phyloP scores from a whole-genome alignment of 176 grass and related monocot species.

The Oryza punctata region DNA sequence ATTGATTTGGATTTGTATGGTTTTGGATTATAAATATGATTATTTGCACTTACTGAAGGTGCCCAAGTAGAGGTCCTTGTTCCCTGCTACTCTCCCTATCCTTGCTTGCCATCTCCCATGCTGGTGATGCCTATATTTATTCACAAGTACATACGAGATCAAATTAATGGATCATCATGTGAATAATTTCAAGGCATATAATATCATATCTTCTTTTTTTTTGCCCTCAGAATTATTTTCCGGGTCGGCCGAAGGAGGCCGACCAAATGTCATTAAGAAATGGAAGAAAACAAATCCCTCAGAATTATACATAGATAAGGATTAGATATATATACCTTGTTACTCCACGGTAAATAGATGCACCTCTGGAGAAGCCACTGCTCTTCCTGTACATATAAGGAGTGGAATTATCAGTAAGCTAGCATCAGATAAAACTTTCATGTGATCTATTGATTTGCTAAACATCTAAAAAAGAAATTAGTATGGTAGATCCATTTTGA shows the following conservation, averaged over 20 bases:
- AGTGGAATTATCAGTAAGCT: not conserved
- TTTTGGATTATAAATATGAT: not conserved
- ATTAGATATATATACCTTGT: constrained; percentile 65
- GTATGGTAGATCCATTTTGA: not conserved
- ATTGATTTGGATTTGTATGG: not conserved
- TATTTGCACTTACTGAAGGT: constrained; percentile 62
- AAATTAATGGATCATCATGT: not conserved
- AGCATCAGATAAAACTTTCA: not conserved
- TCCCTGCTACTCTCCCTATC: constrained; percentile 84
- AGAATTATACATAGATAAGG: too few relatives aligned
- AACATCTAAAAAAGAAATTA: not conserved
- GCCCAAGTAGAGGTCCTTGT: constrained; percentile 88
- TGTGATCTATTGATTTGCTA: not conserved
- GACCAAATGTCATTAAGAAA: too few relatives aligned
- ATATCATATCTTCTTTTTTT: not conserved
- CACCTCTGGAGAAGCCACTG: constrained; percentile 80
- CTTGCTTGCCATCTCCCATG: constrained; percentile 93
- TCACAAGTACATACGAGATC: not conserved
- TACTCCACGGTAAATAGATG: constrained; percentile 85
- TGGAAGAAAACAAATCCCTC: too few relatives aligned
- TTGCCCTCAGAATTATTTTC: too few relatives aligned
- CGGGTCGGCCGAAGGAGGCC: too few relatives aligned
- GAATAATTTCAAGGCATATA: too few relatives aligned
- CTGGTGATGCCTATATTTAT: constrained; percentile 69
- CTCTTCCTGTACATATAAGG: constrained; percentile 56